Conservation (phyloP, 306 rosid species). For the Quercus variabilis region DNA sequence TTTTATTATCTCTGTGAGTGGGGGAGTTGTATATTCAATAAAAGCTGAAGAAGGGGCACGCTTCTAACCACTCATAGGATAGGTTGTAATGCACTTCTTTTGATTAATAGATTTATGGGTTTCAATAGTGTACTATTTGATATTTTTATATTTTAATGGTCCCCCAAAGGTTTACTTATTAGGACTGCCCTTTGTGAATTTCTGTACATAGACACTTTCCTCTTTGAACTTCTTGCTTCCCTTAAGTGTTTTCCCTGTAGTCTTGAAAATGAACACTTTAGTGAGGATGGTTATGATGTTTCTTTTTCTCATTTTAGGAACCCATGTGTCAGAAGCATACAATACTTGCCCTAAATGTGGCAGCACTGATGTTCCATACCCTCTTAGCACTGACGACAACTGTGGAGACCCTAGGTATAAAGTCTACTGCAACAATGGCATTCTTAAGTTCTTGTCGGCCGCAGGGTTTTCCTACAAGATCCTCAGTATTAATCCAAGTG, state of each 20-base stretch:
- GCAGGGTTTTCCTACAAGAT: slow-evolving; percentile 55
- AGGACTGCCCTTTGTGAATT: not conserved
- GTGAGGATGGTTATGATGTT: slow-evolving; percentile 26
- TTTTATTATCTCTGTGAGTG: not conserved
- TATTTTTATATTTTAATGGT: not conserved
- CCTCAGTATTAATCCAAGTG: slow-evolving; percentile 48
- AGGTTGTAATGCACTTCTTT: not conserved
- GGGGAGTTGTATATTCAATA: not conserved
- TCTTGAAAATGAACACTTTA: slow-evolving; percentile 10
- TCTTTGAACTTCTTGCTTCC: not conserved
- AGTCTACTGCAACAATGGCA: slow-evolving; percentile 51
- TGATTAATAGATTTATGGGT: not conserved
- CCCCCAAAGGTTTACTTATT: not conserved
- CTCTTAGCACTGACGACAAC: slow-evolving; percentile 59
- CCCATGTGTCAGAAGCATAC: slow-evolving; percentile 21
- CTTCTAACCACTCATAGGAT: not conserved
- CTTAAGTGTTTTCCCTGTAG: not conserved
- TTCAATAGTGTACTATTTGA: not conserved
- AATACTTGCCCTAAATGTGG: slow-evolving; percentile 64
- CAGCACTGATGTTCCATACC: slow-evolving; percentile 56
- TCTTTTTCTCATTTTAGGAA: slow-evolving; percentile 25
- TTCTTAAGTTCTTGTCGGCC: slow-evolving; percentile 61
- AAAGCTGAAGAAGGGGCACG: not conserved
- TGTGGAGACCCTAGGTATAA: slow-evolving; percentile 71
- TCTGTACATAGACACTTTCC: not conserved